Evolutionary conservation across 2,329 filamentous ascomycete species (phyloP).

Genomic region (Bipolaris sorokiniana): DNA sequence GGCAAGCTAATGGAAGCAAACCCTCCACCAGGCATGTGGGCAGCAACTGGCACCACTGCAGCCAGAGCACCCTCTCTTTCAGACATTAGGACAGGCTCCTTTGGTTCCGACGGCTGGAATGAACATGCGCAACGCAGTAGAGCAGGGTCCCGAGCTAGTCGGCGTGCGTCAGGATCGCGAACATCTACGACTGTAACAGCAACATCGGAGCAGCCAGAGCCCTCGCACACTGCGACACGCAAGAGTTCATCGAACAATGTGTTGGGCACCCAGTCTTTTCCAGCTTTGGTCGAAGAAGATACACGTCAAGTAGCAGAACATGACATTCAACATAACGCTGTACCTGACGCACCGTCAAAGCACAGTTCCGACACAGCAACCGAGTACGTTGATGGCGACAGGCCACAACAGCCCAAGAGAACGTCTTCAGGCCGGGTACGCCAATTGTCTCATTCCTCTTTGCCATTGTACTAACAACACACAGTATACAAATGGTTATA

Average conservation of each 20-base stretch:
- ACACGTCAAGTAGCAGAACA: slow-evolving; percentile 9
- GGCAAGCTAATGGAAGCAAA: slow-evolving; percentile 48
- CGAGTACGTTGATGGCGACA: slow-evolving; percentile 23
- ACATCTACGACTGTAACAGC: slow-evolving; percentile 14
- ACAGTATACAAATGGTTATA: slow-evolving; percentile 51
- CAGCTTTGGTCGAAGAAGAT: slow-evolving; percentile 40
- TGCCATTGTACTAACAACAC: neutral
- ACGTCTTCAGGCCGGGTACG: slow-evolving; percentile 28
- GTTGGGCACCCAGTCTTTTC: slow-evolving; percentile 35
- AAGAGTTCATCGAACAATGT: slow-evolving; percentile 23
- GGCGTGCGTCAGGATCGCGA: slow-evolving; percentile 26
- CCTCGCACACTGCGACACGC: slow-evolving; percentile 2
- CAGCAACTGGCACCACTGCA: slow-evolving; percentile 51
- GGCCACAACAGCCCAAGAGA: slow-evolving; percentile 18
- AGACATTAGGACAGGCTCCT: slow-evolving; percentile 51
- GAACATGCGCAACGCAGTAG: slow-evolving; percentile 36
- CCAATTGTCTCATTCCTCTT: neutral
- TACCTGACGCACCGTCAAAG: slow-evolving; percentile 17
- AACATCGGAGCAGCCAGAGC: slow-evolving; percentile 16
- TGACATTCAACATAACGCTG: slow-evolving; percentile 18
- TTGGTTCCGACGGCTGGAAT: slow-evolving; percentile 44
- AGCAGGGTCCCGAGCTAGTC: slow-evolving; percentile 34
- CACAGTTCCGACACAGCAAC: slow-evolving; percentile 25
- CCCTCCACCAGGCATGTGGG: slow-evolving; percentile 52
- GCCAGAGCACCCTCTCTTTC: slow-evolving; percentile 52